Evolutionary conservation across 2,329 filamentous ascomycete species (phyloP), one percentile per base, ranked within the genome.

Genomic region (Fusarium mangiferae): DNA sequence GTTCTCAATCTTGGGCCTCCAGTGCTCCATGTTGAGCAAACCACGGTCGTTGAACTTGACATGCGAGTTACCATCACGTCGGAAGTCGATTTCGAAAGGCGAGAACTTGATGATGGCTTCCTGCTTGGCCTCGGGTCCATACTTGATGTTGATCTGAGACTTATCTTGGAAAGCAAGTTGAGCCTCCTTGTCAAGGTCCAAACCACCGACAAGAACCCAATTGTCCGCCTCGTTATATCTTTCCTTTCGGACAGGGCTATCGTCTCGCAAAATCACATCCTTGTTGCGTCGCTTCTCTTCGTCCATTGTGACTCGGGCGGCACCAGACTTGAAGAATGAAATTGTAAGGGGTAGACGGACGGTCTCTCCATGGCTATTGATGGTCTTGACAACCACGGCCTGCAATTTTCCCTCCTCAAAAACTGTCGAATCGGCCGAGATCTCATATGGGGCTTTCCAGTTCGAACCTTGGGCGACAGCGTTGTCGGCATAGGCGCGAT

Each of bases 21-120:
- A 99, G 81, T 99, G 96, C 82, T 99, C 96, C 81, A 98, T 84
- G 79, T 98, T 99, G 82, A 99, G 82, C 72, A 97, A 85, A 2
- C 96, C 96, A n/a, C 92, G 90, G 75, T 95, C 92, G 80, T 99
- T 99, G 82, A 99, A 87, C 79, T 92, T 94, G 82, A 99, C 88
- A 70, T 98, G 94, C 0, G 92, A 92, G 74, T 90, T 86, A 2
- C 93, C 95, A 77, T 96, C 93, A 49, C 95, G 89, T 83, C 93
- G 92, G 81, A 99, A 99, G 54, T 97, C 93, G 60, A 98, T 89
- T 42, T 88, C 88, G 74, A 98, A 97, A 2, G 96, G 96, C 4
- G 91, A 87, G 78, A 97, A 94, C 56, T 89, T 91, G 81, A 99
- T 93, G 77, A 96, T 85, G 17, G 95, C 95, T 82, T 97, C 93